These are phyloP conservation scores for Vigna trinervia DNA, from an alignment of 306 rosid genomes.

Conservation along the genomic window DNA sequence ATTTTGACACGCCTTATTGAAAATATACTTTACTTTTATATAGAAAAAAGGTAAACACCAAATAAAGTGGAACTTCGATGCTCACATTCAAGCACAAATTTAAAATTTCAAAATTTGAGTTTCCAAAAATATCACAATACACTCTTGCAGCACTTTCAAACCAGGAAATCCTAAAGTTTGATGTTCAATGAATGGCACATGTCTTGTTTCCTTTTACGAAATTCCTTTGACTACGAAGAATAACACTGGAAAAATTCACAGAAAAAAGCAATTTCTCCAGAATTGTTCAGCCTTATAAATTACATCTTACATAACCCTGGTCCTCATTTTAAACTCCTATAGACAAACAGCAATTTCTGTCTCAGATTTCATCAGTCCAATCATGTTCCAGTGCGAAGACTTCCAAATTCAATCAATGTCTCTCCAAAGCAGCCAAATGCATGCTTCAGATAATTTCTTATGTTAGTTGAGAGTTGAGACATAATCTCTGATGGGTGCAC, in stretches of 20 bases:
- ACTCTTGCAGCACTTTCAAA: no score
- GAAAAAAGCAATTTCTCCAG: neutral
- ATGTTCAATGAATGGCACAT: neutral
- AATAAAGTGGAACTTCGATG: no score
- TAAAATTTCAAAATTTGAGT: no score
- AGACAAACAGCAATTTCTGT: neutral
- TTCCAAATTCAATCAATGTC: neutral
- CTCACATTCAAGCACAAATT: no score
- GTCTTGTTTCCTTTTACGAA: neutral
- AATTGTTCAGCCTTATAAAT: neutral
- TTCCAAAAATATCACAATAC: no score
- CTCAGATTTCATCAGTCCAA: neutral
- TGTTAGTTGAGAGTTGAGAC: neutral
- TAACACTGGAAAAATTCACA: constrained; percentile 3
- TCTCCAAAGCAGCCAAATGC: neutral
- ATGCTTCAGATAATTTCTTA: neutral
- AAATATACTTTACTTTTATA: no score
- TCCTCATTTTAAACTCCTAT: neutral
- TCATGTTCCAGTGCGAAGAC: neutral
- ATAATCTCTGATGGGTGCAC: constrained; percentile 49
- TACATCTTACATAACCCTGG: no score
- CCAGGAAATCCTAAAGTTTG: neutral
- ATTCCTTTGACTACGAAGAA: neutral
- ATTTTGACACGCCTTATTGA: no score
- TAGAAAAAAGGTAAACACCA: no score